phyloP scores from a whole-genome alignment of 2,329 filamentous ascomycete species.

The Knufia fluminis region DNA sequence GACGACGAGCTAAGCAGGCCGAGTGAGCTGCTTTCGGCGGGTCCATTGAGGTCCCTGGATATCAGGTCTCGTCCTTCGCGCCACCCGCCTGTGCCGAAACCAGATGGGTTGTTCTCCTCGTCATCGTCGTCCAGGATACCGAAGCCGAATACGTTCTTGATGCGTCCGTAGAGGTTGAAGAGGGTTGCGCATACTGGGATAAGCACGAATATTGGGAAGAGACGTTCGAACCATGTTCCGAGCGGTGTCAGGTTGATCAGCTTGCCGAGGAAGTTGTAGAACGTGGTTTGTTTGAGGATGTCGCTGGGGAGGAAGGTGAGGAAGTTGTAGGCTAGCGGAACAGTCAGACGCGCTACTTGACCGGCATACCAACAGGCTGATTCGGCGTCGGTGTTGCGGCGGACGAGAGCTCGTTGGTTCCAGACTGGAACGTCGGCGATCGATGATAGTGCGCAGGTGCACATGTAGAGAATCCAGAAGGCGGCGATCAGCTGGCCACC shows the following conservation, averaged over 20 bases:
- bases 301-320: conserved; percentile 71
- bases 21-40: conserved; percentile 42
- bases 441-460: conserved; percentile 72
- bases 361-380: conserved; percentile 93
- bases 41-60: conserved; percentile 62
- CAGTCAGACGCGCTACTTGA: conserved; percentile 83
- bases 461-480: conserved; percentile 94
- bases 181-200: conserved; percentile 75
- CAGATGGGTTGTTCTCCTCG: conserved; percentile 49
- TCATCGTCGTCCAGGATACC: conserved; percentile 69
- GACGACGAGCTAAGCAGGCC: conserved; percentile 26
- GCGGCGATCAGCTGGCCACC: conserved; percentile 76
- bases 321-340: conserved; percentile 93
- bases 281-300: conserved; percentile 68
- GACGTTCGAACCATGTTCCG: conserved; percentile 72
- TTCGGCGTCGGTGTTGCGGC: conserved; percentile 83
- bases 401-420: conserved; percentile 85
- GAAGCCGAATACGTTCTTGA: conserved; percentile 69
- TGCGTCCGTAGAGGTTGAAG: conserved; percentile 80
- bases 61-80: conserved; percentile 85
- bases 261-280: conserved; percentile 76
- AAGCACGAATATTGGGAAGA: conserved; percentile 82
- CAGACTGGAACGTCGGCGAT: conserved; percentile 94
- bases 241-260: conserved; percentile 76
- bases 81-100: conserved; percentile 75